Conservation (phyloP, 768 basidiomycete species). For the Macrolepiota dolichaula region DNA sequence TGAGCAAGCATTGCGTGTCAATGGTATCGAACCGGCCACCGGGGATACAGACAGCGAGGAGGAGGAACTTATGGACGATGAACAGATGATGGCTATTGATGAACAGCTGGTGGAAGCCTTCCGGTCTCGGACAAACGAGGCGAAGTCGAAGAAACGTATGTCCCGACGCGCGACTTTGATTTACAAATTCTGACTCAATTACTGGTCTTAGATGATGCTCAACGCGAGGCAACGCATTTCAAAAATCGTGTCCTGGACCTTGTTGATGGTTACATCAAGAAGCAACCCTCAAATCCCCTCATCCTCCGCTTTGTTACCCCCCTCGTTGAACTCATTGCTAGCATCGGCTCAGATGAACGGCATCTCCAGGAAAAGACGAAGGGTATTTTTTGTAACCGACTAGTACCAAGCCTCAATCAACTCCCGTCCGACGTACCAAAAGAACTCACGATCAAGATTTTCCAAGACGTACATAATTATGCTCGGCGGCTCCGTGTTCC, state of each 20-base stretch:
- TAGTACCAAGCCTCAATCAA: constrained; percentile 69
- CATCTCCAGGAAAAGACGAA: constrained; percentile 89
- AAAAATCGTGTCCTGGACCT: constrained; percentile 95
- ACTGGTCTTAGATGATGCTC: constrained; percentile 49
- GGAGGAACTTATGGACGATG: constrained; percentile 87
- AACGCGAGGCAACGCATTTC: constrained; percentile 92
- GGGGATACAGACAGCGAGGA: constrained; percentile 57
- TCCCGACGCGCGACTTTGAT: background rate
- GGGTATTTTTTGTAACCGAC: constrained; percentile 70
- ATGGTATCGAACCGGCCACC: constrained; percentile 53
- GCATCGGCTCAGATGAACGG: constrained; percentile 69
- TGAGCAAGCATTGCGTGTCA: constrained; percentile 56
- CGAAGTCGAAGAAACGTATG: constrained; percentile 65
- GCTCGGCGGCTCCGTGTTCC: constrained; percentile 64
- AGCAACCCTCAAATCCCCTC: constrained; percentile 71
- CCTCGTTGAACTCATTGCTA: constrained; percentile 70
- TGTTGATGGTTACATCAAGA: constrained; percentile 81
- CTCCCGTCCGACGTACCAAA: constrained; percentile 44
- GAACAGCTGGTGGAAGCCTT: constrained; percentile 89
- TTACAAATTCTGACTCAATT: background rate
- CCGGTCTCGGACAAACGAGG: constrained; percentile 58
- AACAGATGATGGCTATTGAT: constrained; percentile 97
- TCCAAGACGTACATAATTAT: constrained; percentile 66
- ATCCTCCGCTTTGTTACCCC: constrained; percentile 68
- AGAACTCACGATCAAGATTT: constrained; percentile 41